Conservation (phyloP, 805 yeast species). For the Phaffomyces opuntiae region DNA sequence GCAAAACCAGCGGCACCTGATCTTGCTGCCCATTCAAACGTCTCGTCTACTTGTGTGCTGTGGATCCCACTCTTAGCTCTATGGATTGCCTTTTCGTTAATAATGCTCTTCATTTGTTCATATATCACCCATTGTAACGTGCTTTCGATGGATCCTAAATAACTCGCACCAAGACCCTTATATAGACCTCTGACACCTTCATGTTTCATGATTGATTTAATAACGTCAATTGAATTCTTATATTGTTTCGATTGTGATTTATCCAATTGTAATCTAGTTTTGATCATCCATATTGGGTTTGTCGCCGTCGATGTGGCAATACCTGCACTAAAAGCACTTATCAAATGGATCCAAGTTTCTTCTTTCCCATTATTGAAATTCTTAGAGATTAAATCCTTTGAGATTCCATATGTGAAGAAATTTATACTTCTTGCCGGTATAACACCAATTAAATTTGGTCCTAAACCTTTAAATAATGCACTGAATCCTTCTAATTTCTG, state of each 20-base stretch:
- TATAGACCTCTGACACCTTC: constrained; percentile 84
- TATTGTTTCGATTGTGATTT: constrained; percentile 60
- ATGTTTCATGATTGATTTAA: constrained; percentile 53
- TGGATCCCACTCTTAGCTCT: constrained; percentile 26
- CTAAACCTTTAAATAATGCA: constrained; percentile 89
- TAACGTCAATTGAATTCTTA: constrained; percentile 81
- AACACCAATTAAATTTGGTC: constrained; percentile 95
- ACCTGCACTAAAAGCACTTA: constrained; percentile 89
- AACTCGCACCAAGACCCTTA: constrained; percentile 89
- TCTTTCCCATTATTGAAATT: constrained; percentile 70
- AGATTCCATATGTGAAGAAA: constrained; percentile 93
- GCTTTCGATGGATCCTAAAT: constrained; percentile 87
- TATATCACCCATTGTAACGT: constrained; percentile 95
- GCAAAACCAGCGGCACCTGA: constrained; percentile 98
- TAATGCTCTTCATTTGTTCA: constrained; percentile 82
- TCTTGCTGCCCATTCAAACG: constrained; percentile 89
- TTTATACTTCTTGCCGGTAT: constrained; percentile 97
- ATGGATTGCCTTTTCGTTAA: constrained; percentile 44
- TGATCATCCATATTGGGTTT: constrained; percentile 95
- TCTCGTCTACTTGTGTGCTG: constrained; percentile 46
- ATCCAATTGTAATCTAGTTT: constrained; percentile 90
- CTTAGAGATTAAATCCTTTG: constrained; percentile 67
- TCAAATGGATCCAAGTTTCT: constrained; percentile 75
- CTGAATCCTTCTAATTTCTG: constrained; percentile 73
- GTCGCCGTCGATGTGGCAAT: constrained; percentile 92